phyloP scores from a whole-genome alignment of 2,329 filamentous ascomycete species.

The Hypoxylon sp. region DNA sequence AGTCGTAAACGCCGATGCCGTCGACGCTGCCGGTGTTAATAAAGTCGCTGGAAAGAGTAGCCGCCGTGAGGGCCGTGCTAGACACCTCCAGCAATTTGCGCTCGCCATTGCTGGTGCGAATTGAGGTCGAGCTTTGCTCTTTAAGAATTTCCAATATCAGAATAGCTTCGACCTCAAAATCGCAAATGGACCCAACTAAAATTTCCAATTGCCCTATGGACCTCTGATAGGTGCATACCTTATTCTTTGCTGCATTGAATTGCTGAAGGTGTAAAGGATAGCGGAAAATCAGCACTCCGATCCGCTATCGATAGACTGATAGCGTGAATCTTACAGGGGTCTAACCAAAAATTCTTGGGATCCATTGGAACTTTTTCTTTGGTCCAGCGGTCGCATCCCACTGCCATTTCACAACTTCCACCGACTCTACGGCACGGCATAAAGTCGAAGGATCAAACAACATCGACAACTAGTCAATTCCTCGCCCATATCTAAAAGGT shows the following conservation, averaged over 20 bases:
- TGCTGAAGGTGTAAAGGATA: constrained; percentile 4
- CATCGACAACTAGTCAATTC: background rate
- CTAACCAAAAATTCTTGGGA: constrained; percentile 25
- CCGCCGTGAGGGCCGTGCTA: constrained; percentile 61
- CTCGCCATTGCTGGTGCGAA: constrained; percentile 65
- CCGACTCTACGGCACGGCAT: background rate
- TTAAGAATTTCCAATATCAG: constrained; percentile 24
- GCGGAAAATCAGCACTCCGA: constrained; percentile 46
- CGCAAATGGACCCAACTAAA: constrained; percentile 28
- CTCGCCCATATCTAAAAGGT: background rate
- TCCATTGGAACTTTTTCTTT: constrained; percentile 30
- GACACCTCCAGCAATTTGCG: constrained; percentile 71
- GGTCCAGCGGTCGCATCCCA: constrained; percentile 19
- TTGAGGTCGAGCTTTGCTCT: constrained; percentile 20
- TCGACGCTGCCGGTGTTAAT: constrained; percentile 54
- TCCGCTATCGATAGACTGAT: constrained; percentile 45
- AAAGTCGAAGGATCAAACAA: background rate
- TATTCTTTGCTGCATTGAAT: constrained; percentile 1
- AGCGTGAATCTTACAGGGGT: constrained; percentile 12
- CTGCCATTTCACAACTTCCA: constrained; percentile 8
- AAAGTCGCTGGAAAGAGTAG: constrained; percentile 45
- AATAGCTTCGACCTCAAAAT: constrained; percentile 29
- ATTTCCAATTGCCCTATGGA: constrained; percentile 21
- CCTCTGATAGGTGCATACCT: constrained; percentile 35
- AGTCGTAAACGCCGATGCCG: constrained; percentile 53